Evolutionary conservation across 2,329 filamentous ascomycete species (phyloP), one percentile per base, ranked within the genome.

Genomic region (Aspergillus awamori): DNA sequence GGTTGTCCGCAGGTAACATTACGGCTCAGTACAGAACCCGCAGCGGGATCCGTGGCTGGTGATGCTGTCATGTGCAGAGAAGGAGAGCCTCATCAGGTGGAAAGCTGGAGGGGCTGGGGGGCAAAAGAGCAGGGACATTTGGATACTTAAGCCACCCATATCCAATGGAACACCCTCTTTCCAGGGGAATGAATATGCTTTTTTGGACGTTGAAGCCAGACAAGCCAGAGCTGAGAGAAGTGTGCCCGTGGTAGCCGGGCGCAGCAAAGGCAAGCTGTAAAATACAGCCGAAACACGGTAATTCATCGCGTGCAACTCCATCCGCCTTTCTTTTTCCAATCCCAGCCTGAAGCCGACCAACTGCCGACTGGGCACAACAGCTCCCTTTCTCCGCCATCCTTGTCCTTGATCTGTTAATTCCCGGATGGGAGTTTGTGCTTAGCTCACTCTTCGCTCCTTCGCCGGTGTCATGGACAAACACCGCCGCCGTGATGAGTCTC

Each of bases 401-500:
- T 24, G 24, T 33, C 22, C 20, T 45, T 26, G 15, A 6, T 38
- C 28, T 20, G 20, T 43, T 57, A 56, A 60, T 53, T 61, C 57
- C 63, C 68, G 61, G 61, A 74, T 73, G 73, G 69, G 67, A 64
- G 55, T 70, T 65, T 70, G 65, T 65, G 54, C 65, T 61, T 61
- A 59, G 53, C 64, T 47, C 62, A 45, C 55, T 60, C 59, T 60
- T 48, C 63, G 41, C 57, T 61, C 60, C 62, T 69, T 67, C 62
- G 67, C 63, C 52, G 57, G 66, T 67, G 69, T 65, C 67, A 81
- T 81, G 79, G 79, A 79, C 70, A 76, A 75, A 63, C 72, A 77
- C 63, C 77, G 76, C 65, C 79, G 77, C 65, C 79, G 77, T 59
- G 76, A 81, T 76, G 79, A 77, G 57, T 81, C 79, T 58, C 77